Evolutionary conservation across 371 early-diverging fungal species (phyloP), one percentile per base, ranked within the genome.

Genomic region (Mortierella sp.): DNA sequence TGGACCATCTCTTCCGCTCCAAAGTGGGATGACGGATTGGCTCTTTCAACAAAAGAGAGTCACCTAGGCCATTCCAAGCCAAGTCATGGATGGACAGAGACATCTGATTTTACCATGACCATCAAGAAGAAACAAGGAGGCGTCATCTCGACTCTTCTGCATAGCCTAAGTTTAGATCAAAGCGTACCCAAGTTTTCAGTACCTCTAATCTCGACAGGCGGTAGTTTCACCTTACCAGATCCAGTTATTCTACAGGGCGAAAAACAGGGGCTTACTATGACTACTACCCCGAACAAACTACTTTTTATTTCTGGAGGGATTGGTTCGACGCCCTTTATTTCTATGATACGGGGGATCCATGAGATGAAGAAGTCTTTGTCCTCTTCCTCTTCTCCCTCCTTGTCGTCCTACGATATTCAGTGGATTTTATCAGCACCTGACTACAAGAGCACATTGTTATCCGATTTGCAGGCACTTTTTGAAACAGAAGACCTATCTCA

Each of bases 1-100:
- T 76, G 76, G 76, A 76, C 76, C 26, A 76, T 76, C 23, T 76
- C 76, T 6, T 76, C 76, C 0, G 71, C 76, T 2, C 68, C 73
- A 0, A 25, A 57, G 9, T 18, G 7, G 14, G 18, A 21, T 3
- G 4, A 21, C 12, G 4, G 1, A 12, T 12, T 29, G 1, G 7
- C 14, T 23, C 3, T 19, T 14, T 4, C 23, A 7, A 23, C 14
- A 5, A 43, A 45, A 60, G 15, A 21, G 1, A 48, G 23, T 7
- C 23, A 21, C 19, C 46, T 21, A 45, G 1, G 7, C 21, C 16
- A 29, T 11, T 19, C 9, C 37, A 44, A 30, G 19, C n/a, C 1
- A 23, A 23, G 60, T 15, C 44, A 50, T 9, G 55, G 44, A 7
- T 73, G 73, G 73, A 37, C 47, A 25, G 63, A 58, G 45, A 43